Evolutionary conservation across 164 flowering plant species (phyloP), one percentile per base, ranked within the genome.

Genomic region (Vitis amurensis): DNA sequence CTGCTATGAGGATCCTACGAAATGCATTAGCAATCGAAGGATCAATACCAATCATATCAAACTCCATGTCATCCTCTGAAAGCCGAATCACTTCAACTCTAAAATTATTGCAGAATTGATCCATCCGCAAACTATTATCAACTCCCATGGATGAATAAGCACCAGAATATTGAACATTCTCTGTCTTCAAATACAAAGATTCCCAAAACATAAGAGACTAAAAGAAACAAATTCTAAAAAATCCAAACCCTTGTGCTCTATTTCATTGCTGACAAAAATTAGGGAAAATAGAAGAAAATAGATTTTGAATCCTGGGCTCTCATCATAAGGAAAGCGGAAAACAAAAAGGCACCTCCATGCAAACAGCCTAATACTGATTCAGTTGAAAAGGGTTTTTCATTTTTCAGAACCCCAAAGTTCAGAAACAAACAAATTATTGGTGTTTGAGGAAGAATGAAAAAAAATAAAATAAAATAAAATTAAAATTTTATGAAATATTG

Each of bases 41-140:
- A 72, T 95, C 96, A 60, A 90, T 85, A n/a, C 99, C 97, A 67
- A 95, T 81, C 91, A 95, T 82, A 71, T 95, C 98, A 76, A 93
- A 93, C 81, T 92, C 97, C 83, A 90, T 90, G 2, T 84, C 89
- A 19, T 91, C 91, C 58, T 87, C 85, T 0, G 78, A 64, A 1
- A 89, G 80, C 4, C 82, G 71, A 76, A 76, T 74, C 44, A 95
- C 90, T 71, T 90, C 89, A 16, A 93, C 88, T 79, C 69, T 84
- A 52, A 93, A 95, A 64, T 88, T 80, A 4, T 89, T 72, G 52
- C 78, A 64, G 72, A 91, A 95, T 9, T 82, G 58, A 15, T 86
- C 88, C 79, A 90, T 61, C 7, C 82, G 63, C 47, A 80, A 9
- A 75, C 93, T 85, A 68, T 90, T 93, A 71, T 91, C 97, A 8